phyloP scores from a whole-genome alignment of 2,329 filamentous ascomycete genomes.

The Elsinoe australis region DNA sequence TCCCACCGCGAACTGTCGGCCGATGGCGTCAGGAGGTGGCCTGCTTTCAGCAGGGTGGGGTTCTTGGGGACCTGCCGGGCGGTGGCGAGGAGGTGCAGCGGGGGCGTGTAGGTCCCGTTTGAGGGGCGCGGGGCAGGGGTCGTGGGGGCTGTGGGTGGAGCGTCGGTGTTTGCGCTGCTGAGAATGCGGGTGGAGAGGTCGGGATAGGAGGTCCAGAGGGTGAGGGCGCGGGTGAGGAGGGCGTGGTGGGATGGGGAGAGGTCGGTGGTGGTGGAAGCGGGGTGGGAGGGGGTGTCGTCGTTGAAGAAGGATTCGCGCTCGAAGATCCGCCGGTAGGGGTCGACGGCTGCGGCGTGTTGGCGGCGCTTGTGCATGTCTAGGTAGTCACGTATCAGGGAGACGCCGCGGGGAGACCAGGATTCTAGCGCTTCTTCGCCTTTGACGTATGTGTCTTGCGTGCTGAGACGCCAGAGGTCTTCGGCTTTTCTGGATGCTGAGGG shows the following conservation, averaged over 20 bases:
- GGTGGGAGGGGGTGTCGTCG: conserved; percentile 17
- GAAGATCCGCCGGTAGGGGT: conserved; percentile 61
- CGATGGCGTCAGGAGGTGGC: conserved; percentile 74
- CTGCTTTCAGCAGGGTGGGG: conserved; percentile 63
- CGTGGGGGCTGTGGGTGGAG: conserved; percentile 52
- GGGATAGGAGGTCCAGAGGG: conserved; percentile 52
- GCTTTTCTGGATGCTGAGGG: conserved; percentile 85
- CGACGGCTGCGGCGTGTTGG: conserved; percentile 68
- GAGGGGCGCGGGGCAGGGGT: conserved; percentile 24
- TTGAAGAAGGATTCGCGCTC: conserved; percentile 26
- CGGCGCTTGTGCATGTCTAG: conserved; percentile 67
- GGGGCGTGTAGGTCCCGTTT: conserved; percentile 36
- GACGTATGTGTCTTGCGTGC: conserved; percentile 88
- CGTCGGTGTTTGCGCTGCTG: conserved; percentile 50
- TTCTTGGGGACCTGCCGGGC: conserved; percentile 76
- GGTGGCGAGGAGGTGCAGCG: conserved; percentile 61
- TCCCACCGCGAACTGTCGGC: conserved; percentile 76
- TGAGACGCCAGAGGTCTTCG: conserved; percentile 92
- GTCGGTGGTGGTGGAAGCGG: conserved; percentile 22
- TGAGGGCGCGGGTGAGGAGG: conserved; percentile 49
- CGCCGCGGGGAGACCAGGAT: conserved; percentile 80
- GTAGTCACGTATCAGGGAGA: conserved; percentile 85
- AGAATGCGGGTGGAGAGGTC: conserved; percentile 41
- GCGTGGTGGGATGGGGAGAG: conserved; percentile 31
- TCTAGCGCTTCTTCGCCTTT: conserved; percentile 85